phyloP scores from a whole-genome alignment of 495 filamentous ascomycete genomes.

The Neurospora sp. region DNA sequence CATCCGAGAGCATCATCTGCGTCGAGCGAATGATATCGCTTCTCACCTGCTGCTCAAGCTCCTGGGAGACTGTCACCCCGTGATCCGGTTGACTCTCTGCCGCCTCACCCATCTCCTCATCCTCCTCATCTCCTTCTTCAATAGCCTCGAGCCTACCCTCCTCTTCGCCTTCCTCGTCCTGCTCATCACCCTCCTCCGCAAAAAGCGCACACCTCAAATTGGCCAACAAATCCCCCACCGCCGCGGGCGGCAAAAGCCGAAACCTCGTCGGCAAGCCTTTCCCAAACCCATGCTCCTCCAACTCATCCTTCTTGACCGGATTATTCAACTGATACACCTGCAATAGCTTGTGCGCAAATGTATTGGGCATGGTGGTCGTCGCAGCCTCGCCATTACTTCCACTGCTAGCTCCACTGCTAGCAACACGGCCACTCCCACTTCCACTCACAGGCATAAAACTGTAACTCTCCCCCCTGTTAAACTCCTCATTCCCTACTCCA shows the following conservation, averaged over 20 bases:
- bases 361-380: neutral
- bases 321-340: constrained; percentile 45
- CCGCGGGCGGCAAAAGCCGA: constrained; percentile 33
- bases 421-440: neutral
- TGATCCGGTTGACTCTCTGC: neutral
- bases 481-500: constrained; percentile 37
- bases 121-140: neutral
- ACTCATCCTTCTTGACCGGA: constrained; percentile 30
- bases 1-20: constrained; percentile 11
- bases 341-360: constrained; percentile 36
- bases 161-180: constrained; percentile 4
- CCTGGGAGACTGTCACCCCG: constrained; percentile 30
- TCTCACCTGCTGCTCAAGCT: constrained; percentile 35
- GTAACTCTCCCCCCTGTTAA: constrained; percentile 27
- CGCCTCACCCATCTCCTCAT: constrained; percentile 2
- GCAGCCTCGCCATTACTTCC: neutral
- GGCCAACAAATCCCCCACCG: constrained; percentile 35
- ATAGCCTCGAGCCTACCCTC: constrained; percentile 1
- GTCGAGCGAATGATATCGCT: constrained; percentile 36
- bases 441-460: neutral
- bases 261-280: constrained; percentile 28
- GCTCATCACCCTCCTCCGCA: constrained; percentile 14
- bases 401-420: neutral
- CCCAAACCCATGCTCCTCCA: constrained; percentile 35
- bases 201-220: constrained; percentile 36